Evolutionary conservation across 179 eudicot species (phyloP).

Genomic region (Silene coronaria): DNA sequence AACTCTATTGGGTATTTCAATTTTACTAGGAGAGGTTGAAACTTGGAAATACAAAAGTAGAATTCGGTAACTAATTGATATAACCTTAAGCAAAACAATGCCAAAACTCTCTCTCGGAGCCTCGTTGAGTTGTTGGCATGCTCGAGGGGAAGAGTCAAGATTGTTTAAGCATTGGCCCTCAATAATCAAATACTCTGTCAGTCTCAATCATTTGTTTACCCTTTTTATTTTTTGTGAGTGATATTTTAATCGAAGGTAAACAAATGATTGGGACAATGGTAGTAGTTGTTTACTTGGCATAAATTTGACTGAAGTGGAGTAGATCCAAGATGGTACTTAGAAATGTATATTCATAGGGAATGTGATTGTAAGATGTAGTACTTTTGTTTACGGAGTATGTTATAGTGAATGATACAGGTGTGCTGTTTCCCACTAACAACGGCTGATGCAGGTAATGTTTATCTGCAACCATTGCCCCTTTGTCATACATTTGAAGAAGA

Average conservation of each 20-base stretch:
- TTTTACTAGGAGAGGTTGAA: background rate
- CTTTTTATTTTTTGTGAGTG: too few species aligned
- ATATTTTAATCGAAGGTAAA: too few species aligned
- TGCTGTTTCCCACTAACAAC: background rate
- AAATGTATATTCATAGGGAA: background rate
- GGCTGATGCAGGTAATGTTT: slow-evolving; percentile 77
- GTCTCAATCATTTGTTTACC: too few species aligned
- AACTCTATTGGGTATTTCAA: background rate
- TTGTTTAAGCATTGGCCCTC: background rate
- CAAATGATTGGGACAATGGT: background rate
- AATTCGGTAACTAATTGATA: background rate
- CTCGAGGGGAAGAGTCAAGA: too few species aligned
- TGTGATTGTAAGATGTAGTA: background rate
- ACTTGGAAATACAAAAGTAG: background rate
- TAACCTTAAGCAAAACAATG: background rate
- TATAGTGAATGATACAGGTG: background rate
- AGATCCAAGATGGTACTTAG: background rate
- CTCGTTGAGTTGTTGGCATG: too few species aligned
- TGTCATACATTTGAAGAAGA: slow-evolving; percentile 78
- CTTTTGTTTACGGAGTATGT: too few species aligned
- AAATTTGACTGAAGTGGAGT: background rate
- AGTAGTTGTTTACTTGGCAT: background rate
- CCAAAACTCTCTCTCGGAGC: background rate
- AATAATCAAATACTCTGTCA: background rate
- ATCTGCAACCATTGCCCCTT: slow-evolving; percentile 98